Evolutionary conservation across 257 asterid genomes (phyloP).

Genomic region (Handroanthus guayacan): DNA sequence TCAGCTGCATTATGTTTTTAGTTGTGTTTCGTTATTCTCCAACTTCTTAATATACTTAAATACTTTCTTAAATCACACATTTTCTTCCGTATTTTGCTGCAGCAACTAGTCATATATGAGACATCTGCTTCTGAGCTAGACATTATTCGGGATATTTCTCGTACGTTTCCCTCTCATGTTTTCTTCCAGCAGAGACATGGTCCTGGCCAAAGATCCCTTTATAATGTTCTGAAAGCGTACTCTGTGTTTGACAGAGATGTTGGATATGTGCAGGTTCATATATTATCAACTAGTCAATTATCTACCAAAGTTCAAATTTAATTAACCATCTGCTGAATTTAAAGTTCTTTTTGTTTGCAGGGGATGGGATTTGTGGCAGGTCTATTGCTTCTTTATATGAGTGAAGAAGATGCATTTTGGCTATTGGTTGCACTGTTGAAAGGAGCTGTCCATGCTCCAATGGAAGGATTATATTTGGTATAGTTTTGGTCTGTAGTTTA

Average conservation of each 20-base stretch:
- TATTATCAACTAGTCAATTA: constrained; percentile 29
- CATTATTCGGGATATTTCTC: constrained; percentile 96
- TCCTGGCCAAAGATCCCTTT: constrained; percentile 99
- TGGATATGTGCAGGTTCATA: constrained; percentile 94
- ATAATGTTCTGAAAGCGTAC: constrained; percentile 95
- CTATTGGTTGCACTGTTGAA: constrained; percentile 95
- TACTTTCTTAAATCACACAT: not conserved
- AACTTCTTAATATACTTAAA: not conserved
- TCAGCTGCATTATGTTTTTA: not conserved
- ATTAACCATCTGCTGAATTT: constrained; percentile 28
- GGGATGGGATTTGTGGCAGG: constrained; percentile 99
- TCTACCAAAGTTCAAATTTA: constrained; percentile 26
- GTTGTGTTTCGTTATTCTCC: not conserved
- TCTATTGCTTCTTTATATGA: constrained; percentile 95
- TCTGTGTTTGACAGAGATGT: constrained; percentile 96
- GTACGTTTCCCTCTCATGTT: constrained; percentile 98
- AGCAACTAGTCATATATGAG: constrained; percentile 98
- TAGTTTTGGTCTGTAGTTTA: constrained; percentile 25
- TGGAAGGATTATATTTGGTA: constrained; percentile 99
- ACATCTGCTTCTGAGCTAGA: constrained; percentile 98
- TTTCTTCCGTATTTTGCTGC: constrained; percentile 47
- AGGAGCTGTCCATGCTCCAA: constrained; percentile 99
- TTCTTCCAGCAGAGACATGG: constrained; percentile 99
- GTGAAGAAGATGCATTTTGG: constrained; percentile 99
- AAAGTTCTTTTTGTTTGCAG: constrained; percentile 58